Evolutionary conservation across 176 grass and related monocot genomes (phyloP), one percentile per base, ranked within the genome.

Genomic region (Rhipidocladum racemiflorum): DNA sequence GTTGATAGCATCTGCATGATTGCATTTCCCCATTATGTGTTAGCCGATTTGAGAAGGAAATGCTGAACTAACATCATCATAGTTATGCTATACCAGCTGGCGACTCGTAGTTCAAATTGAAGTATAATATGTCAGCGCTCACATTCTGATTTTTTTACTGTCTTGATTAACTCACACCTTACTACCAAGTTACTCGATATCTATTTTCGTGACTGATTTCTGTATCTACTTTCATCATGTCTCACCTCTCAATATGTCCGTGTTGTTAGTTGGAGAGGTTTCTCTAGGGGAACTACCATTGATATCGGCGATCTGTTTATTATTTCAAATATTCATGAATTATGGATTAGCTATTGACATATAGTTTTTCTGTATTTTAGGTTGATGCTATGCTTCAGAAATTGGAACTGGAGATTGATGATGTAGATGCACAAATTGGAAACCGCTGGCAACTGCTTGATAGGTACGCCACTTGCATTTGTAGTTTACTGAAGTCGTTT

Each of bases 351-450:
- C 46, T 59, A 7, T 66, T 88, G 49, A 84, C n/a, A 48, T 64
- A 68, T 21, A 65, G 59, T 54, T 24, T 74, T 68, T 20, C 60
- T 88, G 48, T 74, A 81, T 85, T 84, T 75, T 78, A 99, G 97
- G 97, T 99, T 88, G 97, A 99, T 90, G 83, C 83, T 75, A 95
- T 99, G 97, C 88, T 99, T 30, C 93, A 92, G 61, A 51, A 91
- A 90, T 82, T 99, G 45, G 97, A 99, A 80, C 92, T 92, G 85
- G 97, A 99, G 81, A 99, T 99, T 49, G 97, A 99, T 86, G 91
- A 99, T 80, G 97, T 95, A 21, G 97, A 99, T 57, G 91, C 93
- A 73, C 94, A 95, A 85, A 99, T 99, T 55, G 97, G 97, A 76
- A 91, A 93, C 61, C 93, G 89, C 48, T 99, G 91, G 97, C 89